Percentiles rank a stretch among this genome's conserved stretches.
phyloP scores from a whole-genome alignment of 1,284 basidiomycete genomes.

The Cystobasidiaceae sp. region DNA sequence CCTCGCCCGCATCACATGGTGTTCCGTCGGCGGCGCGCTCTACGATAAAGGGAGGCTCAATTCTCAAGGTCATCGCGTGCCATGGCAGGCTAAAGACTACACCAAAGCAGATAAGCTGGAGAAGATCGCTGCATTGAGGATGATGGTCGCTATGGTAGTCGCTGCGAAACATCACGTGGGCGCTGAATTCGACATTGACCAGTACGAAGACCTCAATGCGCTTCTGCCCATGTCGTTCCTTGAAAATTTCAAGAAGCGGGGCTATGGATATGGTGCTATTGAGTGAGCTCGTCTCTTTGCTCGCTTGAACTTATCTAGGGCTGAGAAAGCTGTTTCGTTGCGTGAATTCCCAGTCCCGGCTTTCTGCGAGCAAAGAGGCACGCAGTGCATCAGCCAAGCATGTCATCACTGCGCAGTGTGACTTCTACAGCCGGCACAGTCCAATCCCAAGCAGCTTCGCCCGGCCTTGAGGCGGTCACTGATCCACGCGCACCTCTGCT shows the following conservation, averaged over 20 bases:
- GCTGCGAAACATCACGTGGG: conserved; percentile 43
- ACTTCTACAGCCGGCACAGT: neutral
- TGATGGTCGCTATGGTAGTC: conserved; percentile 13
- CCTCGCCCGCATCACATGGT: conserved; percentile 39
- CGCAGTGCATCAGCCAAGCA: neutral
- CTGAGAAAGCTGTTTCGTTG: neutral
- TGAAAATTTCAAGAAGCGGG: conserved; percentile 22
- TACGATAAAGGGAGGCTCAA: conserved; percentile 15
- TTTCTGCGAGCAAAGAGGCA: neutral
- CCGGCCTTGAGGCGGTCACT: neutral
- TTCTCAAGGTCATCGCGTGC: neutral
- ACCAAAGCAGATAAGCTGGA: conserved; percentile 33
- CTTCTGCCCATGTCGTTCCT: conserved; percentile 18
- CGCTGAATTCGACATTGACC: conserved; percentile 41
- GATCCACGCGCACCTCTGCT: conserved; percentile 8
- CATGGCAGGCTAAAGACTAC: conserved; percentile 15
- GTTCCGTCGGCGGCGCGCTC: conserved; percentile 37
- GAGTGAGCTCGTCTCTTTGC: conserved; percentile 3
- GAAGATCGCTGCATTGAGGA: conserved; percentile 38
- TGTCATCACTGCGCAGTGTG: conserved; percentile 5
- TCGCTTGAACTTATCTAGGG: neutral
- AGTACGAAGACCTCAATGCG: conserved; percentile 37
- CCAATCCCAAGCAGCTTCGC: neutral
- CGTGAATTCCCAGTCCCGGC: neutral
- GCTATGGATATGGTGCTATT: conserved; percentile 6